Base-by-base conservation (phyloP, 306 rosid genomes). In the Styphnolobium japonicum region DNA sequence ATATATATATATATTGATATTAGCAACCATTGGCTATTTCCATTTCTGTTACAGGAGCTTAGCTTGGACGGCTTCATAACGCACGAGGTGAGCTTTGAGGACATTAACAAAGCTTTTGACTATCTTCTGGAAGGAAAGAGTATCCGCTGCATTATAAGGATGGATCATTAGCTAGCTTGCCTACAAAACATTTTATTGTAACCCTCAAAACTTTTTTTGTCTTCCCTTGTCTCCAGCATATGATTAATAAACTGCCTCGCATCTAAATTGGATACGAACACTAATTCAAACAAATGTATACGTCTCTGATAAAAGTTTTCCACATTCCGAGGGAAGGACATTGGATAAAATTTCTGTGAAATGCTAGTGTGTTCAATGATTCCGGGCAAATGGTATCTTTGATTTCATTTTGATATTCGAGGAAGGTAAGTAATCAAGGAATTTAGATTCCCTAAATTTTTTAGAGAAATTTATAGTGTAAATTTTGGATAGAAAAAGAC, bases 81-180 rank as follows among this genome's bases (percentile, higher is more conserved):
- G 16, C 90, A 88, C 21, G 85, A 87, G 45, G 80, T 87, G 80
- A 66, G 52, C 10, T 86, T 90, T 7, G 37, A 78, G 10, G 94
- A 90, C 36, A 88, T 90, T 33, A 90, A 88, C 82, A 86, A 80
- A 78, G 92, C 92, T 48, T 90, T 88, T 52, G 86, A 86, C 12
- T 80, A 86, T 65, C 83, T 88, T 2, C 34, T 61, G 0, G 60
- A 63, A 80, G 92, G 92, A 31, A 82, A 81, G 80, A 78, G 89
- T 74, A 81, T 90, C 31, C 94, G 89, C 0, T 88, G 90, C 80
- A 78, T 90, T 69, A 88, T 90, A 67, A 80, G 87, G 88, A 88
- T 90, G 91, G 42, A 86, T 67, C 42, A 37, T 45, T 89, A 73
- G 39, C 14, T 34, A 56, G 5, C 25, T 15, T 33, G 1, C 12